phyloP scores from a whole-genome alignment of 164 flowering plant species.

The Santalum album region DNA sequence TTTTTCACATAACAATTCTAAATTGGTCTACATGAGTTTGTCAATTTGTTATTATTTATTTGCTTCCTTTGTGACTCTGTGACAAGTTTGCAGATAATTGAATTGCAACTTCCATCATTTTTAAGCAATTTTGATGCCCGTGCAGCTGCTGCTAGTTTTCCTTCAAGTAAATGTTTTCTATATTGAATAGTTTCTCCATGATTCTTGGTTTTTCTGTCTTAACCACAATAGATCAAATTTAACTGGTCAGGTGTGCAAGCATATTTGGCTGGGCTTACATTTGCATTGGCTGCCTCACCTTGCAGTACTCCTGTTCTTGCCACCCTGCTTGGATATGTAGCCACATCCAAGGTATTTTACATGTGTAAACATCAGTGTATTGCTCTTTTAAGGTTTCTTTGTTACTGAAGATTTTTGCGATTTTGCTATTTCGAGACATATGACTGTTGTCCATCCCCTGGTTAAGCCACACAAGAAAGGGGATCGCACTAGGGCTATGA shows the following conservation, averaged over 20 bases:
- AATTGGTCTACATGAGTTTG: too few relatives aligned
- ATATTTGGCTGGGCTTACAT: slow-evolving; percentile 91
- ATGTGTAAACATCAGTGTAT: neutral
- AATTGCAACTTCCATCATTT: slow-evolving; percentile 89
- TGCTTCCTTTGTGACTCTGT: neutral
- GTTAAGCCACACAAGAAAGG: too few relatives aligned
- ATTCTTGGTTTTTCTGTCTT: neutral
- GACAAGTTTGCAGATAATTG: slow-evolving; percentile 56
- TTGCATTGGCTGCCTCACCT: slow-evolving; percentile 97
- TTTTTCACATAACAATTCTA: too few relatives aligned
- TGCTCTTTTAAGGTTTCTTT: too few relatives aligned
- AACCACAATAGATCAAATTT: too few relatives aligned
- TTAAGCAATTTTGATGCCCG: slow-evolving; percentile 84
- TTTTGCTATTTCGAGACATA: neutral
- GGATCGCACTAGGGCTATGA: too few relatives aligned
- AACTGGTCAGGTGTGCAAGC: slow-evolving; percentile 77
- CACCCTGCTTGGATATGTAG: slow-evolving; percentile 83
- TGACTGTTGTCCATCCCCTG: too few relatives aligned
- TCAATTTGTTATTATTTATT: neutral
- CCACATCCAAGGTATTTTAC: slow-evolving; percentile 64
- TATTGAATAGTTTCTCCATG: neutral
- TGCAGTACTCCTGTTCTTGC: slow-evolving; percentile 95
- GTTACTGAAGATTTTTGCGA: neutral
- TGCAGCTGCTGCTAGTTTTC: slow-evolving; percentile 89
- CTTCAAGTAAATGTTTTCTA: slow-evolving; percentile 59